Percentiles rank a stretch among this genome's conserved stretches.
Evolutionary conservation across 2,329 filamentous ascomycete genomes (phyloP).

Genomic region (Aspergillus puulaauensis): DNA sequence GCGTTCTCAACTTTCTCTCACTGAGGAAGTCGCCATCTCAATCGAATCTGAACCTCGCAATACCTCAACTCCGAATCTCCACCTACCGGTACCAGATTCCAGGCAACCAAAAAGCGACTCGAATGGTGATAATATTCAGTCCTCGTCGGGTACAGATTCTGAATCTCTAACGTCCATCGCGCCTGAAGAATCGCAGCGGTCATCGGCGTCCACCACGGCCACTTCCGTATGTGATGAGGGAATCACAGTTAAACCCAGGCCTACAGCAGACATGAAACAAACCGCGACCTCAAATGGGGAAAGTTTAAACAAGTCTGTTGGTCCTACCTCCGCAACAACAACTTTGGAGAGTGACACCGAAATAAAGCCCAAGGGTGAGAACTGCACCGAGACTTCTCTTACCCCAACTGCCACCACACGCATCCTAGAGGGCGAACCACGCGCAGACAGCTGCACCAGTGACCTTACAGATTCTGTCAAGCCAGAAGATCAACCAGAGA

Average conservation of each 20-base stretch:
- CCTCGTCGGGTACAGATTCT: constrained; percentile 19
- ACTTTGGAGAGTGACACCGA: constrained; percentile 34
- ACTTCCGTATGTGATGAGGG: constrained; percentile 35
- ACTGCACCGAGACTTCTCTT: constrained; percentile 11
- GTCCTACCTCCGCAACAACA: constrained; percentile 17
- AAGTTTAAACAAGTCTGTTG: neutral
- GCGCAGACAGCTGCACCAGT: constrained; percentile 18
- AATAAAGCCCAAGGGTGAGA: constrained; percentile 12
- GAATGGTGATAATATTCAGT: constrained; percentile 9
- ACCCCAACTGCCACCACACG: constrained; percentile 4
- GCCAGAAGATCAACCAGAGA: constrained; percentile 27
- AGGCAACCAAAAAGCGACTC: constrained; percentile 1
- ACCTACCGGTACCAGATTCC: neutral
- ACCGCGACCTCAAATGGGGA: constrained; percentile 7
- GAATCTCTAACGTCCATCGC: constrained; percentile 28
- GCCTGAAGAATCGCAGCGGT: constrained; percentile 32
- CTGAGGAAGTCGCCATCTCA: constrained; percentile 30
- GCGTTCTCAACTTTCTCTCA: constrained; percentile 35
- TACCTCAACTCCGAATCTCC: neutral
- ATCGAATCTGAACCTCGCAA: constrained; percentile 20
- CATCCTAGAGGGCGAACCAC: constrained; percentile 10
- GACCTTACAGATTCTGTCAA: constrained; percentile 28
- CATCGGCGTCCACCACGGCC: constrained; percentile 36
- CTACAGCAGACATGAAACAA: constrained; percentile 11
- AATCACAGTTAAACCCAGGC: constrained; percentile 22